Percentiles rank a stretch among this genome's conserved stretches.
phyloP scores from a whole-genome alignment of 139 green algal species.

The Tetraselmis striata region DNA sequence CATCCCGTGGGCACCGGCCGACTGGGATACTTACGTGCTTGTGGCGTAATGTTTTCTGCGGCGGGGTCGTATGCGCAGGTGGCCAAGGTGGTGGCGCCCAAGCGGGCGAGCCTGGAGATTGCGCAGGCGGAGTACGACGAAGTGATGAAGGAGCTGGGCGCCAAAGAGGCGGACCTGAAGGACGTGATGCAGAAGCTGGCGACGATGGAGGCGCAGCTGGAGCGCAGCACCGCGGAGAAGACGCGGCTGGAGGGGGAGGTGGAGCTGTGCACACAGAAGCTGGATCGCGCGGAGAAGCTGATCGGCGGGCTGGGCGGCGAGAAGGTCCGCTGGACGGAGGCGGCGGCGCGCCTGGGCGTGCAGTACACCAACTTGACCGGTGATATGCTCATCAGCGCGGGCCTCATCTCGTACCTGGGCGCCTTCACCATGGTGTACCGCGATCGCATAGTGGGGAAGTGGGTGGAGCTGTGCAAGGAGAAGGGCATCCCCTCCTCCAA shows the following conservation, averaged over 20 bases:
- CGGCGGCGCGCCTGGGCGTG: slow-evolving; percentile 33
- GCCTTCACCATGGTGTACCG: slow-evolving; percentile 50
- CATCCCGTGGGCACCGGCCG: too few relatives aligned
- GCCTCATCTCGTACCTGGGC: slow-evolving; percentile 56
- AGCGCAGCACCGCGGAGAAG: slow-evolving; percentile 40
- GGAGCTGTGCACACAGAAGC: slow-evolving; percentile 56
- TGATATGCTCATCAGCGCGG: slow-evolving; percentile 50
- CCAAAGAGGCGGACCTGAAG: slow-evolving; percentile 61
- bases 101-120: slow-evolving; percentile 33
- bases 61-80: slow-evolving; percentile 15
- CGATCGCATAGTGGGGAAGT: neutral
- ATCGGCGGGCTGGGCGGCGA: slow-evolving; percentile 58
- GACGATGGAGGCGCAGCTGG: slow-evolving; percentile 46
- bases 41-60: neutral
- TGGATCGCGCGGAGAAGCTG: slow-evolving; percentile 62
- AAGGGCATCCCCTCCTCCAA: slow-evolving; percentile 31
- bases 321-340: slow-evolving; percentile 41
- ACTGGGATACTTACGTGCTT: too few relatives aligned
- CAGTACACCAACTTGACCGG: slow-evolving; percentile 42
- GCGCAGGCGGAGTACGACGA: slow-evolving; percentile 37
- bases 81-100: slow-evolving; percentile 51
- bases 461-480: neutral
- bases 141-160: slow-evolving; percentile 49
- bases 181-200: slow-evolving; percentile 52
- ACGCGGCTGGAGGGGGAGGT: slow-evolving; percentile 45